Base-by-base conservation (phyloP, 2,329 filamentous ascomycete genomes). In the Xylaria multiplex region DNA sequence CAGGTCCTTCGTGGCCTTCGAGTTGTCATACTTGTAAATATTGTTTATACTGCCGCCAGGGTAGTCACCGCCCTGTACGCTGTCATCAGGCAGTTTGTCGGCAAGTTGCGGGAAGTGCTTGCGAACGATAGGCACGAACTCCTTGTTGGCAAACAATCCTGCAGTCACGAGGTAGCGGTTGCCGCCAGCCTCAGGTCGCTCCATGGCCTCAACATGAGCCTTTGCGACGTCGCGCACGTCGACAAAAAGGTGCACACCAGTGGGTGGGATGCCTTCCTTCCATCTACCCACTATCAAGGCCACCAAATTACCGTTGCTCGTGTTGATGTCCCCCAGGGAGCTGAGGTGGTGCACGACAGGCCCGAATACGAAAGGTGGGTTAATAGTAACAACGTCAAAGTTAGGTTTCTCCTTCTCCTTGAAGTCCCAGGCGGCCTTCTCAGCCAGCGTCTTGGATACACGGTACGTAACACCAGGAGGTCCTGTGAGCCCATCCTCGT, bases 11-110 rank as follows among this genome's bases (percentile, higher is more conserved):
- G 83, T 85, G 1, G 87, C 87, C 73, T 83, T 82, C 57, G 81
- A 81, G 74, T 88, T 91, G 74, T 91, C 84, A 64, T 83, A 85
- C 66, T 79, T 79, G 75, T 84, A 89, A 49, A 85, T 70, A 67
- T 81, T 71, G 3, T 77, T 77, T 13, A 45, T 8, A 55, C 60
- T 66, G 57, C 68, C 61, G 64, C 76, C 76, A 2, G 80, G 74
- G 74, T 62, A 79, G 45, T 80, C 80, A n/a, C 82, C 83, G 13
- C 84, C 83, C 63, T 77, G 72, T 9, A 78, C 77, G 16, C 82
- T 80, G 1, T 81, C 78, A 1, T 74, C 78, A 0, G 86, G 86
- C 67, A 88, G 70, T 63, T 77, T 77, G 52, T 83, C 82, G 30
- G 73, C 76, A 45, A 85, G 79, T 62, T 85, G 82, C 1, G 85